Conservation (phyloP, 2,329 filamentous ascomycete species). For the Ophiostoma piceae region DNA sequence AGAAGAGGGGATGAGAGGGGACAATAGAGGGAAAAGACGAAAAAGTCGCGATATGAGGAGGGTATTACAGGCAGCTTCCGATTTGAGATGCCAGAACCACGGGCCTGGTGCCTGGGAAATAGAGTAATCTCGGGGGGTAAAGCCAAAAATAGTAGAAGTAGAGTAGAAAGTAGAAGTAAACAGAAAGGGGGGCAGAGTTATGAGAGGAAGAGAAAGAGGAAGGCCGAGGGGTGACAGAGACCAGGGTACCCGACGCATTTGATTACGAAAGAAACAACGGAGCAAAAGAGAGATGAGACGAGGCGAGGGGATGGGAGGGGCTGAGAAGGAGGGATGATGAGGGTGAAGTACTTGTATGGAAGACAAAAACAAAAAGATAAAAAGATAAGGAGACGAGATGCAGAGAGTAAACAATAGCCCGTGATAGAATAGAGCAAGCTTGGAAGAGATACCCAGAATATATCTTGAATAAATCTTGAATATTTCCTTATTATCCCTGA, state of each 20-base stretch:
- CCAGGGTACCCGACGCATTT: not conserved
- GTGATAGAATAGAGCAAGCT: not conserved
- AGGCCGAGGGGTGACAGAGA: not conserved
- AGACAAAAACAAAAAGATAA: not conserved
- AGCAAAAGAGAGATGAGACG: not conserved
- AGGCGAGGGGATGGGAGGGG: not conserved
- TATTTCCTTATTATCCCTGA: no score
- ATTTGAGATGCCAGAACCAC: slow-evolving; percentile 24
- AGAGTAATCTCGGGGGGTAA: not conserved
- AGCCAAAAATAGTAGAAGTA: slow-evolving; percentile 15
- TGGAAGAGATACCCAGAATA: not conserved
- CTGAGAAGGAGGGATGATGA: not conserved
- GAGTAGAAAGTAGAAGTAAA: not conserved
- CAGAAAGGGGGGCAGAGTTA: not conserved
- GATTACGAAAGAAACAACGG: not conserved
- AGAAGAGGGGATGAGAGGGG: not conserved
- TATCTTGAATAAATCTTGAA: not conserved
- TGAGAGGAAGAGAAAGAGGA: not conserved
- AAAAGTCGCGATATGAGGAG: not conserved
- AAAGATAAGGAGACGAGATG: not conserved
- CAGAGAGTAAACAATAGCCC: not conserved
- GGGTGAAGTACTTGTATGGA: no score
- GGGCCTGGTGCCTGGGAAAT: slow-evolving; percentile 17
- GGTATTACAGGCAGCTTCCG: slow-evolving; percentile 14
- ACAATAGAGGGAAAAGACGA: not conserved